Evolutionary conservation across 345 rosid species (phyloP), one percentile per base, ranked within the genome.

Genomic region (Murraya paniculata): DNA sequence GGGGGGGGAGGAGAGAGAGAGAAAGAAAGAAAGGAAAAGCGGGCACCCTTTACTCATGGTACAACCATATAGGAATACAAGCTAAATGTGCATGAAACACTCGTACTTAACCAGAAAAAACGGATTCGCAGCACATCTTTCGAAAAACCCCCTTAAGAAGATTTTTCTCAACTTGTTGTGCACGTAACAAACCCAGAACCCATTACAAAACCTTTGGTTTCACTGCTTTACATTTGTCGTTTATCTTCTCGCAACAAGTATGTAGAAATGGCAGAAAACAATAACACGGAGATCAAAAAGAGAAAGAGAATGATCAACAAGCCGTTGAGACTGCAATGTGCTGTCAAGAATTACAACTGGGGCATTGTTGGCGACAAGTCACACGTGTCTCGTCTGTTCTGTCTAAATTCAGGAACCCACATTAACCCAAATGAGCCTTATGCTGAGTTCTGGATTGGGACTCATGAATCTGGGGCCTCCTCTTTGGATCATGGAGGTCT

Each of bases 361-460:
- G 89, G 87, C 1, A 81, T 71, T 64, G 25, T 21, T 10, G 87
- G 87, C 24, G 5, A 45, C 50, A 79, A 75, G 22, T 87, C 86
- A 1, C 53, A 45, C 55, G 87, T 81, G 27, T 86, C 82, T 10
- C 80, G 83, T 77, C 73, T 84, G 9, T 77, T 56, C 53, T 76
- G 75, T 11, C 67, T 77, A 75, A 87, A 87, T 79, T 82, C 83
- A 22, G 76, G 80, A 53, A 75, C 85, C 25, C 28, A 24, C 55
- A 36, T 79, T 50, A 70, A 79, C 21, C 11, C 55, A 9, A 73
- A 82, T n/a, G 78, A 58, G 68, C 78, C 78, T 27, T 87, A 81
- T 72, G 88, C 95, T 0, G 93, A 88, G 81, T 80, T 90, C 41
- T 91, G 93, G 95, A 88, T 90, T 83, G 95, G 91, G 16, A 91